phyloP scores from a whole-genome alignment of 2,329 filamentous ascomycete genomes.

The Saccharata proteae region DNA sequence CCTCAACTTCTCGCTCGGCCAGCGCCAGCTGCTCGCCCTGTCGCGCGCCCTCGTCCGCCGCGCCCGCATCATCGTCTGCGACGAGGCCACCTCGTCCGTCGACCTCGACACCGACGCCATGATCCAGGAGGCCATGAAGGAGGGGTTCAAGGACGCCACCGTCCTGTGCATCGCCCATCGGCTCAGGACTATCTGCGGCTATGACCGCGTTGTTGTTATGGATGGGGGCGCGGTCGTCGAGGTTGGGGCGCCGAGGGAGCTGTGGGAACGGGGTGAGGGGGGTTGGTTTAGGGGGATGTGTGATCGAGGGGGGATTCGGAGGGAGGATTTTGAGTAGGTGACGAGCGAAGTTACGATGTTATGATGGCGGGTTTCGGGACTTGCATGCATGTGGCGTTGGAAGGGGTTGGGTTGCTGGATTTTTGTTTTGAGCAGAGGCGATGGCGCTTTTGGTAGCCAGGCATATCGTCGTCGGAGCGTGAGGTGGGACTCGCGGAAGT shows the following conservation, averaged over 20 bases:
- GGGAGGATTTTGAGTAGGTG: constrained; percentile 37
- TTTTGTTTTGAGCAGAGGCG: no score
- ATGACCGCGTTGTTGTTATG: constrained; percentile 41
- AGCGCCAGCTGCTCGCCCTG: constrained; percentile 89
- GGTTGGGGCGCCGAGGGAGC: constrained; percentile 7
- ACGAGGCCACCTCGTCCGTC: constrained; percentile 79
- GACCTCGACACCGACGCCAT: constrained; percentile 45
- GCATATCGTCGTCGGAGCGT: no score
- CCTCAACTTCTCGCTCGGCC: constrained; percentile 87
- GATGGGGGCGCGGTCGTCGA: constrained; percentile 38
- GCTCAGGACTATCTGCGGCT: constrained; percentile 43
- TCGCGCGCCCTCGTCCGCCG: constrained; percentile 79
- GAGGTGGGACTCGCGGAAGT: no score
- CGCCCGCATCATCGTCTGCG: constrained; percentile 86
- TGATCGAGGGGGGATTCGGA: constrained; percentile 64
- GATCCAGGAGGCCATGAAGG: constrained; percentile 45
- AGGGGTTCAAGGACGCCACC: constrained; percentile 43
- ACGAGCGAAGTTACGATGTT: no score
- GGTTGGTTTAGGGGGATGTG: constrained; percentile 87
- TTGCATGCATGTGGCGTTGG: no score
- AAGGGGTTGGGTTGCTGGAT: no score
- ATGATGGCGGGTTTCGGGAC: no score
- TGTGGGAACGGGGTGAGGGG: constrained; percentile 39
- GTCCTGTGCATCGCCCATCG: constrained; percentile 48
- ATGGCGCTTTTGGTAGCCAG: no score